Conservation (phyloP, 306 rosid genomes). For the Quercus mongolica region DNA sequence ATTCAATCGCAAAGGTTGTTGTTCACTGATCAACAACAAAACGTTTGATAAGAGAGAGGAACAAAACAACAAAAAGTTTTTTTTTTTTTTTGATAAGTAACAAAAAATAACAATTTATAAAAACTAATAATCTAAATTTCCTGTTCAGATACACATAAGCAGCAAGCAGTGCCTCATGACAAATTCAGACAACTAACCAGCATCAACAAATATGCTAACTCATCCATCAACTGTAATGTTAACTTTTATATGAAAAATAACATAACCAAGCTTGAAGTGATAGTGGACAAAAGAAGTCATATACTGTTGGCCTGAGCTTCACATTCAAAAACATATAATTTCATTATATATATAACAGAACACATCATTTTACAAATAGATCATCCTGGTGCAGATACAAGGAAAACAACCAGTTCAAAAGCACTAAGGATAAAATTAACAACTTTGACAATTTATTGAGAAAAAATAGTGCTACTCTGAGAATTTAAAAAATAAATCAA, state of each 20-base stretch:
- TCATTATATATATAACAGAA: neutral
- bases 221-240: neutral
- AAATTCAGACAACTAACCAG: neutral
- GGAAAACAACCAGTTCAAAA: neutral
- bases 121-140: neutral
- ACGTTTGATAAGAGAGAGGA: conserved; percentile 29
- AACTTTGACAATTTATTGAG: neutral
- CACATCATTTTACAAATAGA: neutral
- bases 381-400: neutral
- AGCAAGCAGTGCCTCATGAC: neutral
- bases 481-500: neutral
- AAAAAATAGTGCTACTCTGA: neutral
- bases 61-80: conserved; percentile 18
- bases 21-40: conserved; percentile 74
- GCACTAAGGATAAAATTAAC: neutral
- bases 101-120: conserved; percentile 15
- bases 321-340: neutral
- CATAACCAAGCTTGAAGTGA: neutral
- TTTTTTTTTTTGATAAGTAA: neutral
- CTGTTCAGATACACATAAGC: conserved; percentile 4
- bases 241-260: neutral
- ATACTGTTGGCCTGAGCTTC: neutral
- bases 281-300: neutral
- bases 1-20: conserved; percentile 93
- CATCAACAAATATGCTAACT: neutral